Base-by-base conservation (phyloP, 2,329 filamentous ascomycete genomes). In the Arthrobotrys iridis region DNA sequence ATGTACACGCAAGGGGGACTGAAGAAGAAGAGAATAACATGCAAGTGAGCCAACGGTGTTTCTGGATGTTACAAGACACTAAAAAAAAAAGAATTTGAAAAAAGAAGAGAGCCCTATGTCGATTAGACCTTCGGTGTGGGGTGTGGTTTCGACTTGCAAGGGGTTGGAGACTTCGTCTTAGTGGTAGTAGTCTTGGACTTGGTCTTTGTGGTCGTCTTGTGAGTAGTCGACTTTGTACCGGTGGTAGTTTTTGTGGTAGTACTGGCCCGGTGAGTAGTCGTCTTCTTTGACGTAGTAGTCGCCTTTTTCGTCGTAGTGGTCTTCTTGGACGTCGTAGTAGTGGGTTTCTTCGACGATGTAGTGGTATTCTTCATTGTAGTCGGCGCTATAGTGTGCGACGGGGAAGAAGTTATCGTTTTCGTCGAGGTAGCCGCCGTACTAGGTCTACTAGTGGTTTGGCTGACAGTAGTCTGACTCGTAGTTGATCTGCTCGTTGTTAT, bases 291-390 rank as follows among this genome's bases (percentile, higher is more conserved):
- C 28, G 28, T 33, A 4, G 30, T 55, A 3, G 18, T 35, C 6
- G 46, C n/a, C n/a, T n/a, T 33, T 37, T 55, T 55, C 2, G 18
- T 55, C 1, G 50, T 37, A 35, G 50, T 52, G 7, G 26, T 52
- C n/a, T 20, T 20, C 11, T 37, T 55, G n/a, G n/a, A n/a, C 13
- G 1, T 4, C 15, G 46, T 13, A 15, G 26, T 37, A 7, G 50
- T 55, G 2, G 50, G 35, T 18, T 55, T 55, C 50, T 37, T 55
- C 28, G 46, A 35, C 26, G 46, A 52, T 6, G 48, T 35, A 2
- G 46, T 52, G 46, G 48, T 52, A n/a, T 33, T 52, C 48, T 35
- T 52, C 6, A 28, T 35, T 7, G 50, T 55, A 37, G 50, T 18
- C 13, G 15, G 8, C 3, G 46, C 4, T n/a, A 28, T 33, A 20